Percentiles rank a stretch among this genome's conserved stretches.
Evolutionary conservation across 305 asterid species (phyloP).

Genomic region (Fraxinus nigra): DNA sequence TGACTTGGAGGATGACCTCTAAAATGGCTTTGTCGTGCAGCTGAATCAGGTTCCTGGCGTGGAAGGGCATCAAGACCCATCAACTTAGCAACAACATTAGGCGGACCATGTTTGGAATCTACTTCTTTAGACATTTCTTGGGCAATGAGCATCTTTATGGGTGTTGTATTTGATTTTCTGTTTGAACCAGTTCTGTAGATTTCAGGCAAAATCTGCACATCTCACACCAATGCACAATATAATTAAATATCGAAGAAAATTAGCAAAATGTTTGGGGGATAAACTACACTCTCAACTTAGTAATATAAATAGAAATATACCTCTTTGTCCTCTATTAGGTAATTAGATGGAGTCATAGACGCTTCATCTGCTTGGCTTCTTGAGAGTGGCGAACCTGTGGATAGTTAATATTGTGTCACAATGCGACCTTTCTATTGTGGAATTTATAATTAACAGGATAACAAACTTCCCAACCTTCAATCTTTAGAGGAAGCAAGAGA

Average conservation of each 20-base stretch:
- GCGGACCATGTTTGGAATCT: slow-evolving; percentile 49
- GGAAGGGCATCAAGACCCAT: slow-evolving; percentile 98
- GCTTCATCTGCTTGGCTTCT: slow-evolving; percentile 73
- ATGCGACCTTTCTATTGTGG: slow-evolving; percentile 3
- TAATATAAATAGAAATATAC: slow-evolving; percentile 32
- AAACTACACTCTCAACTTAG: slow-evolving; percentile 11
- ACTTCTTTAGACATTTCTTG: slow-evolving; percentile 93
- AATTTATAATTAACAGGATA: slow-evolving; percentile 3
- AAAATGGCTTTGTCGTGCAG: slow-evolving; percentile 41
- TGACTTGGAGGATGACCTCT: slow-evolving; percentile 57
- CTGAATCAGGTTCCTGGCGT: slow-evolving; percentile 49
- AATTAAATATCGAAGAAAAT: slow-evolving; percentile 9
- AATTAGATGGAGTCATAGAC: slow-evolving; percentile 48
- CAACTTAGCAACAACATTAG: slow-evolving; percentile 82
- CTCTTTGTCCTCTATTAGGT: slow-evolving; percentile 60
- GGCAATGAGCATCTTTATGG: slow-evolving; percentile 89
- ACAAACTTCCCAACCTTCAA: neutral
- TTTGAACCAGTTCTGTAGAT: slow-evolving; percentile 39
- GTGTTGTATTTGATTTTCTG: slow-evolving; percentile 58
- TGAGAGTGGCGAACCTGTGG: slow-evolving; percentile 63
- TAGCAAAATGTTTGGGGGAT: neutral
- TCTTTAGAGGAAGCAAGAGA: neutral
- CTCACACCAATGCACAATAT: slow-evolving; percentile 28
- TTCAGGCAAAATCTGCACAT: slow-evolving; percentile 63
- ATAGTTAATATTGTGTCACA: slow-evolving; percentile 21